Evolutionary conservation across 116 monocot species (phyloP), one percentile per base, ranked within the genome.

Genomic region (Trichopus zeylanicus): DNA sequence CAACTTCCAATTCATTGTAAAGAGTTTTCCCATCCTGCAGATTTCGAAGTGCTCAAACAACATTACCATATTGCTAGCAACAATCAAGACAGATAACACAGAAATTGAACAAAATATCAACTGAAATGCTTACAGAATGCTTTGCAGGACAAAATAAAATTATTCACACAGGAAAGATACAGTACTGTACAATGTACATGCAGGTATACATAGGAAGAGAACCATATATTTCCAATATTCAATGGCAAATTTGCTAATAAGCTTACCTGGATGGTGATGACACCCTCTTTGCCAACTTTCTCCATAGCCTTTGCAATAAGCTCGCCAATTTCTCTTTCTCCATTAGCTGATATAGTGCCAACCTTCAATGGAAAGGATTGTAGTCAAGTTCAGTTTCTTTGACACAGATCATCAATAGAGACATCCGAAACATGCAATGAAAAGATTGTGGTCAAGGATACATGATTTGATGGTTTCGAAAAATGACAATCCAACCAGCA

Each of bases 281-380:
- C 97, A 58, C 97, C 97, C 48, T 88, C 88, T 59, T 88, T 97
- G 30, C 97, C 97, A 64, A 97, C 97, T 82, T 91, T 97, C 71
- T 98, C 97, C 97, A 97, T 97, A 29, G 97, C 97, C 68, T 91
- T 97, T 7, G 97, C 83, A 73, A 97, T 97, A n/a, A 98, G 81
- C 29, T 97, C 97, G 55, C 97, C 97, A 67, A 87, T 87, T 65
- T 87, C 83, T 74, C 83, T 73, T 51, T 97, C 97, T 48, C 87
- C 97, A 75, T 97, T 97, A 22, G 97, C 61, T 19, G 97, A 97
- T 75, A 97, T 97, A 7, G 97, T 91, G 29, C 97, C 91, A 66
- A 97, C 95, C 95, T 88, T 63, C 28, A 29, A 65, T 26, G 52
- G 22, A 70, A n/a, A n/a, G 42, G 0, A 42, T 13, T 3, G 3